Conservation (phyloP, 345 rosid species). For the Clausena lansium region DNA sequence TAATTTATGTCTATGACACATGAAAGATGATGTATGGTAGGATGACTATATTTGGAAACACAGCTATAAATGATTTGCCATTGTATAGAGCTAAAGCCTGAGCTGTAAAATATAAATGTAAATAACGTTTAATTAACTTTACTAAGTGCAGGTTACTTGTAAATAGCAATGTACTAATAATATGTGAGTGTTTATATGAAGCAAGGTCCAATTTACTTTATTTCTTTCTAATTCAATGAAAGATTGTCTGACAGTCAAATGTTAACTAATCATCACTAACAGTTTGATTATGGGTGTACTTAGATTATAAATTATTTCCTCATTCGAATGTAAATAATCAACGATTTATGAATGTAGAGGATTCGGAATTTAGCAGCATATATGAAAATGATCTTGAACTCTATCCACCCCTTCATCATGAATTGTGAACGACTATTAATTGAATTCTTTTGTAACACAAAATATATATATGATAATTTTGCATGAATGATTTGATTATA, state of each 20-base stretch:
- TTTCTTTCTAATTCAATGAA: neutral
- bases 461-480: no score
- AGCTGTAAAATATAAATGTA: no score
- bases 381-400: no score
- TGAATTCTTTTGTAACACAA: no score
- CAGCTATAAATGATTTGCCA: neutral
- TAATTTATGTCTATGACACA: no score
- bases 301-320: neutral
- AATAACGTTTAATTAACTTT: neutral
- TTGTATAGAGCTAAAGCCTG: neutral
- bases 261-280: neutral
- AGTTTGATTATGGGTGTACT: neutral
- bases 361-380: no score
- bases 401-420: no score
- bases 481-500: no score
- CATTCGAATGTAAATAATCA: no score
- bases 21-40: no score
- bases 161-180: neutral
- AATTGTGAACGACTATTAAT: no score
- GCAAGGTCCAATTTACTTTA: neutral
- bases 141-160: neutral
- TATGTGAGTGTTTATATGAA: neutral
- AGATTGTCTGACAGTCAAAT: neutral
- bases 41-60: neutral
- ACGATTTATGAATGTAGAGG: no score